A percentile compares a stretch with the other conserved stretches of the same genome.
Evolutionary conservation across 352 stramenopile genomes (phyloP).

Genomic region (Globisporangium sylvaticum): DNA sequence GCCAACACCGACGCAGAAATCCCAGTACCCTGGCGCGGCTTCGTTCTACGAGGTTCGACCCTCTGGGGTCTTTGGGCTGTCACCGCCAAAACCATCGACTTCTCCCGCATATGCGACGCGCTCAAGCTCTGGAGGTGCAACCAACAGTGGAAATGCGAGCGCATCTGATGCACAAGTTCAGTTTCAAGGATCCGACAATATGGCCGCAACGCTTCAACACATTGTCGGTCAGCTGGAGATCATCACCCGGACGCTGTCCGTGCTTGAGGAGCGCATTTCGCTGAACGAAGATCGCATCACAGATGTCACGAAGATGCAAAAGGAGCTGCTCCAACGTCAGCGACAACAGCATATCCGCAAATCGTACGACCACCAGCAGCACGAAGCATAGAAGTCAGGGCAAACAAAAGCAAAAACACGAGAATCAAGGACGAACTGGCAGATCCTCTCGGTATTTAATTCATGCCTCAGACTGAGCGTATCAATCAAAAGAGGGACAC

Average conservation of each 20-base stretch:
- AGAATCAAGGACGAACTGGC: background rate
- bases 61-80: background rate
- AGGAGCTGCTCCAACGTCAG: conserved; percentile 47
- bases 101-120: background rate
- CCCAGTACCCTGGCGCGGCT: conserved; percentile 27
- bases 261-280: conserved; percentile 83
- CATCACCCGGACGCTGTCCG: conserved; percentile 78
- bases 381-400: background rate
- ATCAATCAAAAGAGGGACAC: background rate
- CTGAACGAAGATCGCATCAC: conserved; percentile 79
- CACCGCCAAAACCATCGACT: background rate
- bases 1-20: conserved; percentile 39
- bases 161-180: background rate
- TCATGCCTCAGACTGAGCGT: background rate
- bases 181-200: conserved; percentile 18
- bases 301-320: conserved; percentile 60
- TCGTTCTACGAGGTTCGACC: conserved; percentile 32
- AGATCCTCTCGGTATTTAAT: background rate
- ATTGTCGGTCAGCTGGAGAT: conserved; percentile 89
- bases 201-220: conserved; percentile 74
- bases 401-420: background rate
- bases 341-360: conserved; percentile 21
- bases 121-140: background rate
- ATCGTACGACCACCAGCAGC: conserved; percentile 4
- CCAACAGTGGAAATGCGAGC: background rate